phyloP scores from a whole-genome alignment of 2,329 filamentous ascomycete species.

The Ophiostoma triangulosporum region DNA sequence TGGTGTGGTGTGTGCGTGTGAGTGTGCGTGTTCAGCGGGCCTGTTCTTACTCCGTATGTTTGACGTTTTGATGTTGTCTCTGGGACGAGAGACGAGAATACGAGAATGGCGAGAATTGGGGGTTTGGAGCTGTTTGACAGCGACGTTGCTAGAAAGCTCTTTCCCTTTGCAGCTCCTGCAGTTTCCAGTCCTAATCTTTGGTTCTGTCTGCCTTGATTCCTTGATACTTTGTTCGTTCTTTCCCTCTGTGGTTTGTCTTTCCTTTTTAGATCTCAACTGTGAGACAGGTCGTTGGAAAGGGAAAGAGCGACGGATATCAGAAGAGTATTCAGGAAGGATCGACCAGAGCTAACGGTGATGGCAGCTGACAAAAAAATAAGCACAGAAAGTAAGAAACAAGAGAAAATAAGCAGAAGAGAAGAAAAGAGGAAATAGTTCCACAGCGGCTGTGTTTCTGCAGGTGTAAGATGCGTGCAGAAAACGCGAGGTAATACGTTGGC shows the following conservation, averaged over 20 bases:
- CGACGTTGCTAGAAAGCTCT: neutral
- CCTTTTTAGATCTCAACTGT: neutral
- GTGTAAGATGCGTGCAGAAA: too few relatives aligned
- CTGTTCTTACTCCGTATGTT: too few relatives aligned
- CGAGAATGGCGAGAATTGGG: too few relatives aligned
- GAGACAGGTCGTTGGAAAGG: neutral
- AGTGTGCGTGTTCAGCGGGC: too few relatives aligned
- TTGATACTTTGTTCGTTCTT: neutral
- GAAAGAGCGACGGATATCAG: neutral
- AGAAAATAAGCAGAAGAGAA: neutral
- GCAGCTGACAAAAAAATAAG: neutral
- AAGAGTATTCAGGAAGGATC: neutral
- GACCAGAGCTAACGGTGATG: neutral
- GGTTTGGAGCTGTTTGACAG: neutral
- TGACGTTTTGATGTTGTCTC: neutral
- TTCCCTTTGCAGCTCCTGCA: neutral
- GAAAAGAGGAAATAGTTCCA: neutral
- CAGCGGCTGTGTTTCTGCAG: too few relatives aligned
- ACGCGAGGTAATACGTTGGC: too few relatives aligned
- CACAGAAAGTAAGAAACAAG: neutral
- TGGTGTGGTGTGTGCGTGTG: too few relatives aligned
- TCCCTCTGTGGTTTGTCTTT: neutral
- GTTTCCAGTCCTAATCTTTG: too few relatives aligned
- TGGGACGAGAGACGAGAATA: too few relatives aligned
- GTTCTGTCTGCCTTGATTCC: neutral